phyloP scores from a whole-genome alignment of 768 basidiomycete species.

The Royoungia palumana region DNA sequence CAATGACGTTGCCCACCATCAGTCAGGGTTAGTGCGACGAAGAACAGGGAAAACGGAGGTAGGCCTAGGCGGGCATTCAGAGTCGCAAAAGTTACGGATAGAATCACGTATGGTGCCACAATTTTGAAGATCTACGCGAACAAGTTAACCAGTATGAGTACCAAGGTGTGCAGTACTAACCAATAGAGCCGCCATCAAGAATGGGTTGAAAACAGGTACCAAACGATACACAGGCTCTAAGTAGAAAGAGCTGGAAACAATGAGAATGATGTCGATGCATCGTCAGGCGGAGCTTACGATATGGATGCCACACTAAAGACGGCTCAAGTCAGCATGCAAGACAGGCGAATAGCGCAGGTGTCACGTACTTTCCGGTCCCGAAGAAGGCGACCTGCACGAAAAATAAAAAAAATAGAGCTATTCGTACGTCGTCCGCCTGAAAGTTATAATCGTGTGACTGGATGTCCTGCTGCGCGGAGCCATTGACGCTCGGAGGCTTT shows the following conservation, averaged over 20 bases:
- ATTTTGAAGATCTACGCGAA: slow-evolving; percentile 71
- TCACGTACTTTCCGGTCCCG: slow-evolving; percentile 74
- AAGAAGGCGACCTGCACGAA: slow-evolving; percentile 88
- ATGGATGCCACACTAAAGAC: slow-evolving; percentile 70
- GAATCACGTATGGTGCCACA: slow-evolving; percentile 72
- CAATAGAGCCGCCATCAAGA: slow-evolving; percentile 73
- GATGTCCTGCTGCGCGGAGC: slow-evolving; percentile 1
- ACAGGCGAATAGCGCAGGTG: neutral
- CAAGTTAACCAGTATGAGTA: slow-evolving; percentile 2
- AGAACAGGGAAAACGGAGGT: slow-evolving; percentile 77
- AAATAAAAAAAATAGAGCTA: slow-evolving; percentile 79
- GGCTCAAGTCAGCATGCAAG: neutral
- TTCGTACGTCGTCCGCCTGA: slow-evolving; percentile 60
- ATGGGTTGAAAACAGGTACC: slow-evolving; percentile 82
- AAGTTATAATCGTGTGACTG: slow-evolving; percentile 37
- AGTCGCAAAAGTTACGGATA: slow-evolving; percentile 64
- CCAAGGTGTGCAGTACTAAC: slow-evolving; percentile 34
- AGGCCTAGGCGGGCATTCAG: slow-evolving; percentile 65
- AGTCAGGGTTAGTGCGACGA: slow-evolving; percentile 64
- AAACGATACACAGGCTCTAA: slow-evolving; percentile 85
- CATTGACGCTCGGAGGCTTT: neutral
- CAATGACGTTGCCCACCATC: slow-evolving; percentile 7
- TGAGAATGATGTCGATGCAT: neutral
- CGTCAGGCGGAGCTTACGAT: slow-evolving; percentile 47
- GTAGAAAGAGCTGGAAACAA: slow-evolving; percentile 63